Percentiles rank a stretch among this genome's conserved stretches.
These are phyloP conservation scores for Ogataea naganishii DNA, from an alignment of 805 yeast genomes.

Conservation along the genomic window DNA sequence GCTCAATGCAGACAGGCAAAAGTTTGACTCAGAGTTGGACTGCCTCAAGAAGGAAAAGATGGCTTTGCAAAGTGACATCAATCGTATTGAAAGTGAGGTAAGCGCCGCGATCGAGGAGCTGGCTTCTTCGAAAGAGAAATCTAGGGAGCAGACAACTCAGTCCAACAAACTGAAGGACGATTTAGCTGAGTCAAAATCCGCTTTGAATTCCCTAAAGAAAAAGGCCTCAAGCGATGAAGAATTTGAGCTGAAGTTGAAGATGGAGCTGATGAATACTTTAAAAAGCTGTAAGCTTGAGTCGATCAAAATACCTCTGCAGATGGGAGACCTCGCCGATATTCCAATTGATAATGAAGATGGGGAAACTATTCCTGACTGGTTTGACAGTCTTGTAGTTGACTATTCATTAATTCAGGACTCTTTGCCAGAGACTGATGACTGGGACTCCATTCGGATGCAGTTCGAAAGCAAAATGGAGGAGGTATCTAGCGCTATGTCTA, in stretches of 20 bases:
- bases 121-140: conserved; percentile 7
- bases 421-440: conserved; percentile 35
- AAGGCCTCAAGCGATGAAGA: conserved; percentile 38
- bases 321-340: conserved; percentile 52
- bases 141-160: conserved; percentile 9
- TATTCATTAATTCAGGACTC: no score
- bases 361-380: conserved; percentile 17
- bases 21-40: conserved; percentile 25
- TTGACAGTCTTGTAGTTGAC: conserved; percentile 45
- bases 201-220: conserved; percentile 23
- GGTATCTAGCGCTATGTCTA: conserved; percentile 32
- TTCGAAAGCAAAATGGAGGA: conserved; percentile 27
- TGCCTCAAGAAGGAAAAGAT: conserved; percentile 25
- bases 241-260: conserved; percentile 39
- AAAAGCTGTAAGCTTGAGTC: conserved; percentile 71
- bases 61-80: conserved; percentile 23
- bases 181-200: conserved; percentile 20
- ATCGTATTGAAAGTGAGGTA: conserved; percentile 30
- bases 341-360: conserved; percentile 48
- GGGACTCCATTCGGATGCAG: conserved; percentile 22
- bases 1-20: conserved; percentile 30
- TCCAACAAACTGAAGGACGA: conserved; percentile 20
- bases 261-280: conserved; percentile 50
- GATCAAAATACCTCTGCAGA: conserved; percentile 50
- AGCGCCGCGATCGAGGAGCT: conserved; percentile 29